Percentiles rank a stretch among this genome's conserved stretches.
These are phyloP conservation scores for Silybum marianum DNA, from an alignment of 129 eudicot species.

Conservation along the genomic window DNA sequence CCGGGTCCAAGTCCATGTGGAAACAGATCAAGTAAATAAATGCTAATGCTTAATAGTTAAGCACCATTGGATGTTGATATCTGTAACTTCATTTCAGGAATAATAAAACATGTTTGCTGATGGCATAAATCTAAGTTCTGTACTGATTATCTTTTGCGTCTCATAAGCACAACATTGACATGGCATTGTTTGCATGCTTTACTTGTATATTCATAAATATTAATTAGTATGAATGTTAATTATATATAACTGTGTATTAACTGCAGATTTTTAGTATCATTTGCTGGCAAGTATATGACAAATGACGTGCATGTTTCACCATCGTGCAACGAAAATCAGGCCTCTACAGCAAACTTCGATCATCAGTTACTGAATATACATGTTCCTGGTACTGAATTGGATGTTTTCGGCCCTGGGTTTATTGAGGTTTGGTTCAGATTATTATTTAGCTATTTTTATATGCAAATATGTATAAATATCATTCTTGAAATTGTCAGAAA, in stretches of 20 bases:
- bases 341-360: conserved; percentile 31
- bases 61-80: background rate
- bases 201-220: background rate
- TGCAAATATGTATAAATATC: conserved; percentile 1
- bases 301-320: conserved; percentile 49
- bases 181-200: background rate
- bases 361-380: conserved; percentile 63
- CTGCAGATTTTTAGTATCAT: conserved; percentile 86
- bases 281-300: conserved; percentile 70
- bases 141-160: background rate
- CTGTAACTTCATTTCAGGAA: background rate
- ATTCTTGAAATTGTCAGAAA: background rate
- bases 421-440: conserved; percentile 61
- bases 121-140: background rate
- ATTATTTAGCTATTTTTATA: conserved; percentile 6
- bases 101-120: background rate
- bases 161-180: background rate
- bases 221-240: background rate
- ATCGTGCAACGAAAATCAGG: conserved; percentile 26
- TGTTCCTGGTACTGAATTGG: conserved; percentile 61
- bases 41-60: background rate
- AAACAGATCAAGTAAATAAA: background rate
- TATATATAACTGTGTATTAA: background rate
- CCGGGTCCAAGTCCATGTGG: background rate
- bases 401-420: conserved; percentile 75